phyloP scores from a whole-genome alignment of 768 basidiomycete species.

The Mycena olivaceomarginata region DNA sequence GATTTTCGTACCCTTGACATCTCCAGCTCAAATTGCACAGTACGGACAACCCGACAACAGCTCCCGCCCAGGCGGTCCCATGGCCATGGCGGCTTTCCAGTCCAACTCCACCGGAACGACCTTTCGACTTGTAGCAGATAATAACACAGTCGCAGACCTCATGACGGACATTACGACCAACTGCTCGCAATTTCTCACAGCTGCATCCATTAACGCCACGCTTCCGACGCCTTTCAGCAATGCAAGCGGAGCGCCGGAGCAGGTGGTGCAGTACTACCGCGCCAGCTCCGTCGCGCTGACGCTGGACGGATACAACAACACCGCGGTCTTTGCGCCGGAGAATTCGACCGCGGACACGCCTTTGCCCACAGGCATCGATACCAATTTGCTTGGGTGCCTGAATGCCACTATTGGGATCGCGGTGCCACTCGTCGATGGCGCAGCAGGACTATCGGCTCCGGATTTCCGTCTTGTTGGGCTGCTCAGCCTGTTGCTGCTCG shows the following conservation, averaged over 20 bases:
- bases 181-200: slow-evolving; percentile 60
- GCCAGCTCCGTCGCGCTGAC: slow-evolving; percentile 73
- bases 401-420: slow-evolving; percentile 70
- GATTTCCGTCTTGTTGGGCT: not conserved
- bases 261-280: slow-evolving; percentile 77
- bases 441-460: not conserved
- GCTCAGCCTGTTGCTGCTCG: not conserved
- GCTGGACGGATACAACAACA: slow-evolving; percentile 77
- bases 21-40: slow-evolving; percentile 48
- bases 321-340: slow-evolving; percentile 62
- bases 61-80: slow-evolving; percentile 67
- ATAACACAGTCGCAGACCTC: slow-evolving; percentile 63
- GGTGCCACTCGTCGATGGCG: slow-evolving; percentile 35
- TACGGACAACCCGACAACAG: slow-evolving; percentile 66
- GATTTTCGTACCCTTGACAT: not conserved
- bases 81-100: slow-evolving; percentile 60
- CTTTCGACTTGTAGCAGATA: slow-evolving; percentile 68
- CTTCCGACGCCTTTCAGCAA: slow-evolving; percentile 52
- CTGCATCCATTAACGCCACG: slow-evolving; percentile 47
- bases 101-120: slow-evolving; percentile 59
- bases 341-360: slow-evolving; percentile 55
- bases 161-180: slow-evolving; percentile 60
- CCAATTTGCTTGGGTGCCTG: slow-evolving; percentile 65
- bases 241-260: slow-evolving; percentile 62
- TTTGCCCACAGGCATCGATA: slow-evolving; percentile 65